Conservation (phyloP, 1,284 basidiomycete genomes). For the Trichosporon faecale region DNA sequence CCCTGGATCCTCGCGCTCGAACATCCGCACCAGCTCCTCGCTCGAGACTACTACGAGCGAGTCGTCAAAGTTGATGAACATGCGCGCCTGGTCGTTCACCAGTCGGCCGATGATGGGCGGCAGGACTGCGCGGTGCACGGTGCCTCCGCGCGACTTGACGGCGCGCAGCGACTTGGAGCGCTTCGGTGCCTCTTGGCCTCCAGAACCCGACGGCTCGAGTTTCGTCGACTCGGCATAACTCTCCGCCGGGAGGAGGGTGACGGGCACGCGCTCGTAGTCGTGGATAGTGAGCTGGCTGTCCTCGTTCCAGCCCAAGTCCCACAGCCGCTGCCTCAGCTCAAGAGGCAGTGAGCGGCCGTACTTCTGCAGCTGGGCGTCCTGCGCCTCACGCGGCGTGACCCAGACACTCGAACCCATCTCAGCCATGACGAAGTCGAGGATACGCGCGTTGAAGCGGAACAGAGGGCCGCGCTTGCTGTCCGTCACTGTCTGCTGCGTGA, state of each 20-base stretch:
- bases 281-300: conserved; percentile 26
- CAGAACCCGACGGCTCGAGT: neutral
- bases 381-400: conserved; percentile 39
- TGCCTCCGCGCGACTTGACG: neutral
- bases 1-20: conserved; percentile 69
- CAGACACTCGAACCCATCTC: conserved; percentile 43
- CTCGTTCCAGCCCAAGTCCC: conserved; percentile 48
- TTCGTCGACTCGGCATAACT: neutral
- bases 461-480: conserved; percentile 34
- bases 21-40: conserved; percentile 60
- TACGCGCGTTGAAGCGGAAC: conserved; percentile 37
- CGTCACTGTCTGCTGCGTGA: conserved; percentile 35
- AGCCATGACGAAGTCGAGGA: conserved; percentile 41
- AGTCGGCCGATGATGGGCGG: conserved; percentile 33
- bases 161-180: conserved; percentile 3
- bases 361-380: conserved; percentile 41
- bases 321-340: conserved; percentile 42
- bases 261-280: conserved; percentile 42
- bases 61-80: conserved; percentile 59
- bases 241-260: conserved; percentile 26
- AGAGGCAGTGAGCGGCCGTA: conserved; percentile 41
- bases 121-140: conserved; percentile 29
- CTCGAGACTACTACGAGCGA: conserved; percentile 61
- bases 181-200: neutral
- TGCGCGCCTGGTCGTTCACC: conserved; percentile 33